These are phyloP conservation scores for Glutinoglossum americanum DNA, from an alignment of 495 filamentous ascomycete genomes.

Conservation along the genomic window DNA sequence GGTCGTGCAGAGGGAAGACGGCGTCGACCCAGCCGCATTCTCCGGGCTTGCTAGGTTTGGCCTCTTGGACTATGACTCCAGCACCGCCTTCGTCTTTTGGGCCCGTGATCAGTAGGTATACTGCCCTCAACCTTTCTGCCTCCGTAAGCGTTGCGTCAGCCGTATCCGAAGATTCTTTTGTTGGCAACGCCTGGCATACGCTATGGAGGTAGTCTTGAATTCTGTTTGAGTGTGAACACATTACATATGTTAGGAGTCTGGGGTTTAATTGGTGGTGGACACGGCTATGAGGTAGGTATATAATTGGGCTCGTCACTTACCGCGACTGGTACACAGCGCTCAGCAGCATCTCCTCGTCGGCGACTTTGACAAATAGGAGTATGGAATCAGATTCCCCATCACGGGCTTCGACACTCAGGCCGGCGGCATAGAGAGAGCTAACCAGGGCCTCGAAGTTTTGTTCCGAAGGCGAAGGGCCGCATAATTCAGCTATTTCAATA, in stretches of 20 bases:
- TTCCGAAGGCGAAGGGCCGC: constrained; percentile 6
- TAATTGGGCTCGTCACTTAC: too few species aligned
- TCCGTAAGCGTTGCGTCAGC: constrained; percentile 39
- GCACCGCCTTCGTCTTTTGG: constrained; percentile 67
- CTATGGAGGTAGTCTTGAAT: constrained; percentile 52
- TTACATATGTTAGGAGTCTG: too few species aligned
- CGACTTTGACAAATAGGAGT: constrained; percentile 63
- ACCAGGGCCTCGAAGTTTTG: constrained; percentile 55
- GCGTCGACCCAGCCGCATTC: constrained; percentile 73
- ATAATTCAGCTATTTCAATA: neutral
- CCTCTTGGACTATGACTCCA: constrained; percentile 40
- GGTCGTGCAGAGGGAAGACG: constrained; percentile 77
- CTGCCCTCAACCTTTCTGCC: constrained; percentile 68
- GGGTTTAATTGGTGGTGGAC: too few species aligned
- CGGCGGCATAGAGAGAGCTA: constrained; percentile 42
- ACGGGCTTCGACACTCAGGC: constrained; percentile 67
- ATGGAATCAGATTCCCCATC: constrained; percentile 55
- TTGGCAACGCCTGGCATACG: neutral
- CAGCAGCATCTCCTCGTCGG: constrained; percentile 37
- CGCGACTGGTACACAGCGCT: constrained; percentile 45
- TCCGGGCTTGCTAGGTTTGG: constrained; percentile 38
- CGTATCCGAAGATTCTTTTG: constrained; percentile 21
- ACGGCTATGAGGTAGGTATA: too few species aligned
- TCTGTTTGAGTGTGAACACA: too few species aligned
- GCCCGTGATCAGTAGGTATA: constrained; percentile 72